Conservation (phyloP, 257 asterid genomes). For the Galeopsis tetrahit region DNA sequence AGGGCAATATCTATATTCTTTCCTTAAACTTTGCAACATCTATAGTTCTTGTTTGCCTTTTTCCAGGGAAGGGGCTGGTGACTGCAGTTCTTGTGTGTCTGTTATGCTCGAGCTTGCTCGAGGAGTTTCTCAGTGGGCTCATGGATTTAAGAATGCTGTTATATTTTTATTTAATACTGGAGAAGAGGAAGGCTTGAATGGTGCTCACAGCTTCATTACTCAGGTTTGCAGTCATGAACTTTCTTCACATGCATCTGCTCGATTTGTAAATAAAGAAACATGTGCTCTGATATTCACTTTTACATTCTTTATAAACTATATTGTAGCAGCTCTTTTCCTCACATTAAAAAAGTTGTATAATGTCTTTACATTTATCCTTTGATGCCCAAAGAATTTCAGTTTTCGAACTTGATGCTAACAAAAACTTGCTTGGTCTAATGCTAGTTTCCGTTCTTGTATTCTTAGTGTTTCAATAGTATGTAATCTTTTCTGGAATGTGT, state of each 20-base stretch:
- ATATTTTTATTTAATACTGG: conserved; percentile 94
- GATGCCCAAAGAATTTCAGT: neutral
- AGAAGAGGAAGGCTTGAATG: conserved; percentile 96
- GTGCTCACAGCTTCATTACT: conserved; percentile 97
- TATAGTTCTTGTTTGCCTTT: conserved; percentile 8
- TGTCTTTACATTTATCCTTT: neutral
- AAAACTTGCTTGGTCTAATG: conserved; percentile 4
- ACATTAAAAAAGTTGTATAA: neutral
- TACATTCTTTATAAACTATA: conserved; percentile 10
- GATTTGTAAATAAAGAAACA: neutral
- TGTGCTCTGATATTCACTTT: conserved; percentile 3
- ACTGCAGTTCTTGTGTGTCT: conserved; percentile 95
- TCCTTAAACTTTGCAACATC: conserved; percentile 11
- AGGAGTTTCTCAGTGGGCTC: conserved; percentile 97
- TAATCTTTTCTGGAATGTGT: neutral
- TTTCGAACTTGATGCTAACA: conserved; percentile 1
- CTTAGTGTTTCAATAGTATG: neutral
- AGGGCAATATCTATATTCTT: conserved; percentile 1
- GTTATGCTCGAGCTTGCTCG: conserved; percentile 99
- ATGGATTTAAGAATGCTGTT: conserved; percentile 85
- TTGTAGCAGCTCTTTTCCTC: conserved; percentile 1
- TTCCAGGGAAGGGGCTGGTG: conserved; percentile 97
- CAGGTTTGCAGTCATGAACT: conserved; percentile 61
- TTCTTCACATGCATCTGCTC: conserved; percentile 21
- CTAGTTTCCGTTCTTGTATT: neutral